Conservation (phyloP, 495 filamentous ascomycete species). For the Parathielavia hyrcaniae region DNA sequence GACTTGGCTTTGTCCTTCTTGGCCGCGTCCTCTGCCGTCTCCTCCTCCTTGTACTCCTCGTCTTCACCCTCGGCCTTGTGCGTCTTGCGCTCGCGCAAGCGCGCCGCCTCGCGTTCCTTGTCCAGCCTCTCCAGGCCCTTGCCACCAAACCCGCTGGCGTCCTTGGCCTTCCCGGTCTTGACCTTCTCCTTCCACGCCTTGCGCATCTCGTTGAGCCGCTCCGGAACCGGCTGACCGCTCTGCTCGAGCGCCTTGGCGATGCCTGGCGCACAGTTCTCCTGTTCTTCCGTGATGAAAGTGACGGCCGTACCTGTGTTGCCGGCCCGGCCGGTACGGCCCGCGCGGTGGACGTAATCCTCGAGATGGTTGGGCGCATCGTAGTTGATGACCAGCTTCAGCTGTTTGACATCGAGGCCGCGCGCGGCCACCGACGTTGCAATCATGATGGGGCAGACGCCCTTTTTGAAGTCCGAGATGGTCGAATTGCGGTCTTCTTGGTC, state of each 20-base stretch:
- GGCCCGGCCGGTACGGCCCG: slow-evolving; percentile 88
- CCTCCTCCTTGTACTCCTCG: slow-evolving; percentile 78
- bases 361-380: slow-evolving; percentile 95
- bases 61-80: slow-evolving; percentile 87
- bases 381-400: slow-evolving; percentile 93
- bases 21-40: slow-evolving; percentile 46
- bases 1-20: slow-evolving; percentile 58
- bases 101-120: slow-evolving; percentile 78
- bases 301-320: slow-evolving; percentile 93
- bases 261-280: slow-evolving; percentile 82
- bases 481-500: slow-evolving; percentile 94
- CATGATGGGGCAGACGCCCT: slow-evolving; percentile 79
- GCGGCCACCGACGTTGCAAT: slow-evolving; percentile 96
- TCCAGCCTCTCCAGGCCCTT: slow-evolving; percentile 90
- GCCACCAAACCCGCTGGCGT: slow-evolving; percentile 83
- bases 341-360: slow-evolving; percentile 97
- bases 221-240: slow-evolving; percentile 75
- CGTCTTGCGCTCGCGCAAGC: slow-evolving; percentile 75
- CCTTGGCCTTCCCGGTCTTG: slow-evolving; percentile 84
- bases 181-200: slow-evolving; percentile 79
- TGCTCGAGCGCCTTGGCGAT: slow-evolving; percentile 92
- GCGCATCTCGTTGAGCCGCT: slow-evolving; percentile 53
- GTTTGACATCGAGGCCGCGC: slow-evolving; percentile 91
- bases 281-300: slow-evolving; percentile 86
- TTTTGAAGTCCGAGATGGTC: slow-evolving; percentile 92